These are phyloP conservation scores for Geosmithia morbida DNA, from an alignment of 2,329 filamentous ascomycete genomes.

Conservation along the genomic window DNA sequence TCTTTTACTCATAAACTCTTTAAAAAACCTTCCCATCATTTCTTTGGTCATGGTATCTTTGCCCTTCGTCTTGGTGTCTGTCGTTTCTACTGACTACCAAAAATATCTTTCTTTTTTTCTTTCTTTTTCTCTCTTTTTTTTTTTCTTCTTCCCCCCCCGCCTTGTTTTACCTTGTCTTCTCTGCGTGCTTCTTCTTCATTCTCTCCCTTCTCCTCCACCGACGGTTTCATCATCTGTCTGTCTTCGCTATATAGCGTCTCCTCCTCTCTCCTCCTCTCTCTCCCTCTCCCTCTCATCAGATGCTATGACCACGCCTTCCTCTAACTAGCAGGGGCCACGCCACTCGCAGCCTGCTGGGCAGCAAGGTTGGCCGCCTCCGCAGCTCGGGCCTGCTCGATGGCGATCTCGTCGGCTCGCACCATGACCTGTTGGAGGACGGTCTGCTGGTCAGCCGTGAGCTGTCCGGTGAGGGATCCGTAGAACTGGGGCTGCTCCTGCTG, in stretches of 20 bases:
- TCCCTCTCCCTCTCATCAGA: not conserved
- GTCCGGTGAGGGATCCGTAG: constrained; percentile 66
- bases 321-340: not conserved
- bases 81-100: not conserved
- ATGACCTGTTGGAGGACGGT: constrained; percentile 66
- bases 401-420: constrained; percentile 39
- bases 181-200: not conserved
- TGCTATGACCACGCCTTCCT: not conserved
- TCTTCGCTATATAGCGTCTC: constrained; percentile 1
- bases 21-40: not conserved
- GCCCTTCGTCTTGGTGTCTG: not conserved
- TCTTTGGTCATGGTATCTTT: not conserved
- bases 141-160: too few species aligned
- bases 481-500: constrained; percentile 85
- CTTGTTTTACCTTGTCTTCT: too few species aligned
- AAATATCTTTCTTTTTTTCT: not conserved
- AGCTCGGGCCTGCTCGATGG: constrained; percentile 6
- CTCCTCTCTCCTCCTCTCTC: not conserved
- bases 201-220: too few species aligned
- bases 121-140: not conserved
- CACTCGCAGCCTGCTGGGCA: not conserved
- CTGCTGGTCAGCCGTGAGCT: constrained; percentile 69
- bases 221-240: not conserved
- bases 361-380: not conserved
- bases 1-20: not conserved